These are phyloP conservation scores for Eutypella sp. DNA, from an alignment of 2,329 filamentous ascomycete species.

Conservation along the genomic window DNA sequence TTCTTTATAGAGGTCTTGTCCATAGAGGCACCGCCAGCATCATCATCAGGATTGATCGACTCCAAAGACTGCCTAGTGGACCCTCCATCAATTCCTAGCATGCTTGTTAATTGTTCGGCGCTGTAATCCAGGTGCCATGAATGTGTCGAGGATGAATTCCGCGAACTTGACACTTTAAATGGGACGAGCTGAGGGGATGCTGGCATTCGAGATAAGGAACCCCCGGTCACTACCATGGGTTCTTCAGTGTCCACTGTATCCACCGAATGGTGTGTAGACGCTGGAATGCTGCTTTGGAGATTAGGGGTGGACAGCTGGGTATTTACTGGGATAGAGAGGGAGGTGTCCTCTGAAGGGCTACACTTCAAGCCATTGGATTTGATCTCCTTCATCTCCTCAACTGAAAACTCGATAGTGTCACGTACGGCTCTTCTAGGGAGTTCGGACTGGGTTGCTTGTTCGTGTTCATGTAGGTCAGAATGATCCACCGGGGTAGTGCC, in stretches of 20 bases:
- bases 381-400: slow-evolving; percentile 18
- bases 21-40: not conserved
- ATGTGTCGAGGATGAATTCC: slow-evolving; percentile 19
- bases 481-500: slow-evolving; percentile 27
- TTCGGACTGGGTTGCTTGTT: slow-evolving; percentile 20
- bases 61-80: slow-evolving; percentile 5
- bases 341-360: slow-evolving; percentile 3
- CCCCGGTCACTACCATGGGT: slow-evolving; percentile 6
- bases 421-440: slow-evolving; percentile 38
- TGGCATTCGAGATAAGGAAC: slow-evolving; percentile 13
- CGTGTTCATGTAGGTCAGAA: slow-evolving; percentile 16
- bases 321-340: slow-evolving; percentile 5
- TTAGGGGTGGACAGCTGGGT: slow-evolving; percentile 5
- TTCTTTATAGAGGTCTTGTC: not conserved
- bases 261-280: slow-evolving; percentile 5
- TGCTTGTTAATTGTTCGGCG: slow-evolving; percentile 18
- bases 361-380: slow-evolving; percentile 4
- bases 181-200: slow-evolving; percentile 18
- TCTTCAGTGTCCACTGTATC: slow-evolving; percentile 7
- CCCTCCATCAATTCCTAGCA: slow-evolving; percentile 15
- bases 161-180: slow-evolving; percentile 13
- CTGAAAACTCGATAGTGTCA: slow-evolving; percentile 44
- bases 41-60: slow-evolving; percentile 3
- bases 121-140: slow-evolving; percentile 26
- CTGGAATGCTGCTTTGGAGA: slow-evolving; percentile 14